Conservation (phyloP, 352 stramenopile species). For the Blastocystis sp. region DNA sequence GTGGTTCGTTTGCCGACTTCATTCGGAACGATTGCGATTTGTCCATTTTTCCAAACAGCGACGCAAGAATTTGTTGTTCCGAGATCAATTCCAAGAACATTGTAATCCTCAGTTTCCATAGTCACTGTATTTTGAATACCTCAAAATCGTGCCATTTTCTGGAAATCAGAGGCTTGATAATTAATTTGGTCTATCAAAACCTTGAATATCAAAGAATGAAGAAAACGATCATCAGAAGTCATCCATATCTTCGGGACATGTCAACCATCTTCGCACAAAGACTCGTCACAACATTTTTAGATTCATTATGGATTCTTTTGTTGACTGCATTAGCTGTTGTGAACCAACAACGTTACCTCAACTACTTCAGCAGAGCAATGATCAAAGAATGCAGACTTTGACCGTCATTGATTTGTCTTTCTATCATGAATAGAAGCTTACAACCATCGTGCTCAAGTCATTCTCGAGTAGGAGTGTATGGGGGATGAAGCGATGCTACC, state of each 20-base stretch:
- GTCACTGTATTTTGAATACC: neutral
- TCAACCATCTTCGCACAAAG: neutral
- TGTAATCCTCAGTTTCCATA: conserved; percentile 17
- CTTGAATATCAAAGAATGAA: neutral
- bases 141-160: too few species aligned
- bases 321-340: conserved; percentile 55
- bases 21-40: conserved; percentile 73
- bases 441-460: conserved; percentile 36
- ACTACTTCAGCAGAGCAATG: conserved; percentile 30
- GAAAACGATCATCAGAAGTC: neutral
- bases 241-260: conserved; percentile 36
- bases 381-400: conserved; percentile 34
- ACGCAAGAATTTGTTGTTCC: conserved; percentile 93
- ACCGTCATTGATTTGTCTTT: neutral
- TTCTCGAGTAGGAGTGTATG: conserved; percentile 43
- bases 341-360: conserved; percentile 16
- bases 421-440: neutral
- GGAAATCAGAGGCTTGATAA: too few species aligned
- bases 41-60: conserved; percentile 91
- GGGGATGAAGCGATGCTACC: conserved; percentile 42
- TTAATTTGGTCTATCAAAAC: neutral
- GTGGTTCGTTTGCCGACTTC: conserved; percentile 81
- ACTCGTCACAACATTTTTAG: neutral
- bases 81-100: conserved; percentile 82
- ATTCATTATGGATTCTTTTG: conserved; percentile 37